These are phyloP conservation scores for Colletotrichum sp. DNA, from an alignment of 2,329 filamentous ascomycete genomes.

Conservation along the genomic window DNA sequence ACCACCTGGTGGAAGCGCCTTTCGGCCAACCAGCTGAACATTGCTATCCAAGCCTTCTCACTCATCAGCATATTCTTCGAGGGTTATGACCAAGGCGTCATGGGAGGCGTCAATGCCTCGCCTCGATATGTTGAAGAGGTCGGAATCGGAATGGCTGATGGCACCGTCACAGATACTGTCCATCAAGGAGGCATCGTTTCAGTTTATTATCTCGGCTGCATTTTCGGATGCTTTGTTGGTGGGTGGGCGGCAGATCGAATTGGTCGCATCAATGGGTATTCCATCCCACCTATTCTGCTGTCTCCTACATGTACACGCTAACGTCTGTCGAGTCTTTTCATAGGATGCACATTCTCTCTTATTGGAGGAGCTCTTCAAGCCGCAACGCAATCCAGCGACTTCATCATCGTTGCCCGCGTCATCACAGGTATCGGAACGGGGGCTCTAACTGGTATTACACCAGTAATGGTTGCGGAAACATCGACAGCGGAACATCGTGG, in stretches of 20 bases:
- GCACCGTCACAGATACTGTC: constrained; percentile 49
- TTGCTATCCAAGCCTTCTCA: constrained; percentile 35
- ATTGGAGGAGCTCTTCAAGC: neutral
- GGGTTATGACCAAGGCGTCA: constrained; percentile 61
- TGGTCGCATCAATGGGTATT: constrained; percentile 50
- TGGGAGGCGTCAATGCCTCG: constrained; percentile 53
- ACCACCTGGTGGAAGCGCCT: neutral
- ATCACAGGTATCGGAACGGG: neutral
- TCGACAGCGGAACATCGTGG: neutral
- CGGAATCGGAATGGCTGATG: constrained; percentile 48
- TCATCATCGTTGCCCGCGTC: neutral
- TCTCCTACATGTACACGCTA: too few relatives aligned
- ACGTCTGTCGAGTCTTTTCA: neutral
- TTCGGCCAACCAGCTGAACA: constrained; percentile 43
- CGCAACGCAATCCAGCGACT: neutral
- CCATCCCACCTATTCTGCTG: neutral
- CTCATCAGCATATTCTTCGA: constrained; percentile 39
- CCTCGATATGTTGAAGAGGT: constrained; percentile 45
- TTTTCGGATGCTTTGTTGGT: constrained; percentile 54
- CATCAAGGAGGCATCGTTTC: constrained; percentile 58
- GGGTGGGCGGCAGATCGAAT: constrained; percentile 56
- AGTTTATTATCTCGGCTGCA: constrained; percentile 57
- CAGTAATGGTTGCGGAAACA: neutral
- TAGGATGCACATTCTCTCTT: too few relatives aligned
- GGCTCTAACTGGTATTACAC: neutral